Conservation (phyloP, 345 rosid genomes). For the Murraya koenigii region DNA sequence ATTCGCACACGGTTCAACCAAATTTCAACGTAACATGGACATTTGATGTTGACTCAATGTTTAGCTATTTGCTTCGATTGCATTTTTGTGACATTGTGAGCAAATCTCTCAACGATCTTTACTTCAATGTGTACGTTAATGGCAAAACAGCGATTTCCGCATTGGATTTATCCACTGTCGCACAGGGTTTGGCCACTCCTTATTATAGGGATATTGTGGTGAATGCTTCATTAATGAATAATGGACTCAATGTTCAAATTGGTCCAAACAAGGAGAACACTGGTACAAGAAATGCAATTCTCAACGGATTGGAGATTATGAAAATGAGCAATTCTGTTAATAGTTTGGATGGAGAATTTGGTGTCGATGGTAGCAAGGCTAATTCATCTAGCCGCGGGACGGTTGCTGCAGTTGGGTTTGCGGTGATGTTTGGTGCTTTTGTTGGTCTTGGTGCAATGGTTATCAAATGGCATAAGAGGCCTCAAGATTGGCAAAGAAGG, state of each 20-base stretch:
- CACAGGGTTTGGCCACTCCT: conserved; percentile 45
- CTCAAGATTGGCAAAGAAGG: conserved; percentile 81
- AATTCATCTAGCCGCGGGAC: conserved; percentile 34
- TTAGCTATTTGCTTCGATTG: conserved; percentile 56
- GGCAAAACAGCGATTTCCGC: conserved; percentile 63
- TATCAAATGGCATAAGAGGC: conserved; percentile 71
- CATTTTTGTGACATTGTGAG: conserved; percentile 85
- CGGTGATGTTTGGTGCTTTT: conserved; percentile 87
- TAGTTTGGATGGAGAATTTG: conserved; percentile 80
- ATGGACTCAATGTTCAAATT: conserved; percentile 50
- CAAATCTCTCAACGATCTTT: conserved; percentile 61
- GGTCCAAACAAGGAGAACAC: conserved; percentile 62
- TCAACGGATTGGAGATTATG: conserved; percentile 70
- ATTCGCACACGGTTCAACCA: conserved; percentile 33
- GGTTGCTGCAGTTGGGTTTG: conserved; percentile 77
- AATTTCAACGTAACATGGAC: conserved; percentile 74
- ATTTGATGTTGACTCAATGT: conserved; percentile 49
- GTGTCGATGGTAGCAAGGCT: conserved; percentile 48
- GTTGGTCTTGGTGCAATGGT: conserved; percentile 86
- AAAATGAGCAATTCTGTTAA: conserved; percentile 71
- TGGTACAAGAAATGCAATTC: conserved; percentile 52
- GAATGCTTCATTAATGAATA: conserved; percentile 40
- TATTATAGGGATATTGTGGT: conserved; percentile 73
- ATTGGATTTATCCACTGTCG: conserved; percentile 56
- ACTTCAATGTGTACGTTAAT: conserved; percentile 69